Evolutionary conservation across 352 stramenopile genomes (phyloP), one percentile per base, ranked within the genome.

Genomic region (Phytophthora idaei): DNA sequence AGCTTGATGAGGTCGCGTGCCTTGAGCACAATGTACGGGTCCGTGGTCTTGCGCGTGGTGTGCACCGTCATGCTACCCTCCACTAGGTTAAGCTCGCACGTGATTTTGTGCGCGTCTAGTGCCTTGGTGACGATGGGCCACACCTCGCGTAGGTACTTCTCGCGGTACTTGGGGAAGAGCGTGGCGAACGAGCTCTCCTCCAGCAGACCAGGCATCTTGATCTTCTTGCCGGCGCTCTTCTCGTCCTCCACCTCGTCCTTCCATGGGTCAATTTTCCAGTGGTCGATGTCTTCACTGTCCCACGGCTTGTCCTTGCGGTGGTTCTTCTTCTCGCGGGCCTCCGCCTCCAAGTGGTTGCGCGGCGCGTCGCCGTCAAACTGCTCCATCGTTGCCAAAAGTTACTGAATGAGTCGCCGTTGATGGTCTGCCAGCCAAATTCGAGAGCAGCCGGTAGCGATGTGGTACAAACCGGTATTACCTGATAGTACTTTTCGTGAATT

Each of bases 151-250:
- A 99, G 77, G 81, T 99, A 99, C 68, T 99, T 98, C 79, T 99
- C 98, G 42, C 98, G 87, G 78, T 99, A 99, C 73, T 99, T 99
- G 41, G 98, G 98, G 76, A 99, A 99, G 14, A 99, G 90, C 55
- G 97, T 99, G 39, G 98, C 98, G 78, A 99, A 99, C 55, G 90
- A 99, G 44, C 92, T 98, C 85, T 99, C 98, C 77, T 99, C 97
- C 28, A 99, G 81, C 60, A 99, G 89, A 21, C 87, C 83, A 12
- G 81, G 80, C 81, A 93, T 89, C 45, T 67, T 71, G 57, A 78
- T 57, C 65, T 77, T 88, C 73, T 89, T 83, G 52, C 75, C 77
- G 12, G 72, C 74, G 64, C 92, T 85, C 68, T 97, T 85, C 29
- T 95, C 90, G 49, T 97, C 79, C 29, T 98, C 64, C 21, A 89